Evolutionary conservation across 2,329 filamentous ascomycete species (phyloP), one percentile per base, ranked within the genome.

Genomic region (Cladosporium sp.): DNA sequence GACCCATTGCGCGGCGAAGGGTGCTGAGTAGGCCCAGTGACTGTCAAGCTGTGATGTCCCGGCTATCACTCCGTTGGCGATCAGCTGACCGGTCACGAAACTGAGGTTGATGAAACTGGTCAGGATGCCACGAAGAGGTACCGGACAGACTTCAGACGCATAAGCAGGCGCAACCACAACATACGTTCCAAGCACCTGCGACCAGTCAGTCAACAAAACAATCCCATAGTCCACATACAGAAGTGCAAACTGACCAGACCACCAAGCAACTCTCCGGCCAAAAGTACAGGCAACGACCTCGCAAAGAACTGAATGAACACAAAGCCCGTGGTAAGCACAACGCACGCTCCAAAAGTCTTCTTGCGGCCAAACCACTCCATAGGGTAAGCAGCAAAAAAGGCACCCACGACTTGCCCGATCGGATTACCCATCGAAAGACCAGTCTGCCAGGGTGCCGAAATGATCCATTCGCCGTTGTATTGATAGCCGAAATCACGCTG

Each of bases 241-340:
- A 37, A 38, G 34, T 37, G 25, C 2, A 84, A 84, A n/a, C 84
- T 76, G 0, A 86, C 80, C 6, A 86, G 74, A 1, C 85, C 85
- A 22, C 82, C 81, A 0, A 88, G 74, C 2, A 88, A 73, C 74
- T 87, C 83, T 28, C 84, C 82, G 2, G 82, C 82, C n/a, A 86
- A 78, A 2, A 87, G 74, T 12, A 81, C 79, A 7, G 76, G 66
- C 12, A 85, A 75, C 0, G 79, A 81, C 2, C 79, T 77, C 12
- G 83, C 82, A 64, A 86, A 87, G 74, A 86, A 86, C 63, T 86
- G 83, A 58, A 86, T 80, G 67, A 86, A 86, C 59, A 87, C 79
- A 40, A 85, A 79, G 1, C 72, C 76, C 12, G 78, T 76, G 2
- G 80, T 82, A 2, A 69, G 36, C 28, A 70, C 58, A 6, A 70